phyloP scores from a whole-genome alignment of 2,329 filamentous ascomycete species.

The Parasarocladium wereldwijsianum region DNA sequence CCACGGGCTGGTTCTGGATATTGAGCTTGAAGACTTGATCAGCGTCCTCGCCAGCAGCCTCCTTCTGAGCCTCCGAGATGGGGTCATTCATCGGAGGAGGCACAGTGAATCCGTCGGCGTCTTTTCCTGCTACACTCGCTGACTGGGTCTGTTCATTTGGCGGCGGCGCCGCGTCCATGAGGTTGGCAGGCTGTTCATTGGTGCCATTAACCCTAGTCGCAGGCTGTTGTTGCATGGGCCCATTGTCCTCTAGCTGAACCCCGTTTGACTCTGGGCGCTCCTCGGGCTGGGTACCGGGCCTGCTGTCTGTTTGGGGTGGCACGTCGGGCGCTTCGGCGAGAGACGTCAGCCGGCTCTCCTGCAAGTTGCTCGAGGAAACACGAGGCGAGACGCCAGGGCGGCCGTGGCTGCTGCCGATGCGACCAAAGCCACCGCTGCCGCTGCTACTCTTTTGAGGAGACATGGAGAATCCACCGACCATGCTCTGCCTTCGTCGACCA shows the following conservation, averaged over 20 bases:
- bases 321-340: slow-evolving; percentile 40
- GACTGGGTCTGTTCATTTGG: slow-evolving; percentile 22
- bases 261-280: slow-evolving; percentile 10
- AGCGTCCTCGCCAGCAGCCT: slow-evolving; percentile 41
- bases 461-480: slow-evolving; percentile 45
- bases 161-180: slow-evolving; percentile 34
- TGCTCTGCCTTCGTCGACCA: slow-evolving; percentile 48
- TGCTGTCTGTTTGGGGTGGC: no score
- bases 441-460: slow-evolving; percentile 42
- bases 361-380: slow-evolving; percentile 43
- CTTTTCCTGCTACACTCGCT: slow-evolving; percentile 33
- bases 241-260: slow-evolving; percentile 17
- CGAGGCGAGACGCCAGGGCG: slow-evolving; percentile 35
- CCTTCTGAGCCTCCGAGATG: slow-evolving; percentile 59
- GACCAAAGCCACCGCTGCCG: slow-evolving; percentile 43
- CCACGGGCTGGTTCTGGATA: slow-evolving; percentile 64
- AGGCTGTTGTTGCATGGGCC: slow-evolving; percentile 19
- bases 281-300: slow-evolving; percentile 13
- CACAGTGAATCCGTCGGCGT: slow-evolving; percentile 65
- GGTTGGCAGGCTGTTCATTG: slow-evolving; percentile 22
- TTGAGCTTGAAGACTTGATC: slow-evolving; percentile 66
- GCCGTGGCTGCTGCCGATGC: slow-evolving; percentile 50
- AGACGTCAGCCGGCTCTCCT: slow-evolving; percentile 39
- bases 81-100: slow-evolving; percentile 47
- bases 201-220: slow-evolving; percentile 31